Evolutionary conservation across 1,284 basidiomycete genomes (phyloP).

Genomic region (Cutaneotrichosporon sp.): DNA sequence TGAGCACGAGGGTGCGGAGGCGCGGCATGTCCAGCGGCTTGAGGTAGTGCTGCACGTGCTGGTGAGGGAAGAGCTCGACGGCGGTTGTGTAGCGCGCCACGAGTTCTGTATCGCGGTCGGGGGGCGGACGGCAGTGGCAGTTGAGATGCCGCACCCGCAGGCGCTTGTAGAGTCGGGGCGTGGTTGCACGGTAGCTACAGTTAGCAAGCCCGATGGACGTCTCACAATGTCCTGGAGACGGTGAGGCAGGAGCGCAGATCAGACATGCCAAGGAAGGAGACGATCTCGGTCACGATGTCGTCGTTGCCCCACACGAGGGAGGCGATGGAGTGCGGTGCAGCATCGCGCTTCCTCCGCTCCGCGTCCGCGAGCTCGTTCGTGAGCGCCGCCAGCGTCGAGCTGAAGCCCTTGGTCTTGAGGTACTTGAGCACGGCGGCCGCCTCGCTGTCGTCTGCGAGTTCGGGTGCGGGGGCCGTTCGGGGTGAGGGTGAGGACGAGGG

Average conservation of each 20-base stretch:
- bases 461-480: neutral
- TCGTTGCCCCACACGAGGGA: neutral
- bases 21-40: neutral
- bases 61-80: slow-evolving; percentile 9
- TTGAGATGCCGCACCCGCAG: neutral
- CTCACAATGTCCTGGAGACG: slow-evolving; percentile 3
- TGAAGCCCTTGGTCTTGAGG: neutral
- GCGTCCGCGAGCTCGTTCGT: neutral
- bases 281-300: neutral
- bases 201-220: neutral
- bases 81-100: slow-evolving; percentile 1
- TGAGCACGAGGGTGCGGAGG: slow-evolving; percentile 1
- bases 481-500: neutral
- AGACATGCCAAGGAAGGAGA: slow-evolving; percentile 5
- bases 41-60: slow-evolving; percentile 1
- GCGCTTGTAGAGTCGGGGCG: slow-evolving; percentile 5
- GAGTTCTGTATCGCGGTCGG: neutral
- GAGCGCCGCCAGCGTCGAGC: neutral
- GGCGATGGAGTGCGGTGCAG: neutral
- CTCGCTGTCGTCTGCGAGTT: neutral
- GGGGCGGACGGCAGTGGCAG: neutral
- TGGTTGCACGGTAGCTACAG: neutral
- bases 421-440: neutral
- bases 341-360: neutral
- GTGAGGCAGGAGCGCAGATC: neutral